Percentiles rank a stretch among this genome's conserved stretches.
phyloP scores from a whole-genome alignment of 345 rosid species.

The Citrus mangshanensis region DNA sequence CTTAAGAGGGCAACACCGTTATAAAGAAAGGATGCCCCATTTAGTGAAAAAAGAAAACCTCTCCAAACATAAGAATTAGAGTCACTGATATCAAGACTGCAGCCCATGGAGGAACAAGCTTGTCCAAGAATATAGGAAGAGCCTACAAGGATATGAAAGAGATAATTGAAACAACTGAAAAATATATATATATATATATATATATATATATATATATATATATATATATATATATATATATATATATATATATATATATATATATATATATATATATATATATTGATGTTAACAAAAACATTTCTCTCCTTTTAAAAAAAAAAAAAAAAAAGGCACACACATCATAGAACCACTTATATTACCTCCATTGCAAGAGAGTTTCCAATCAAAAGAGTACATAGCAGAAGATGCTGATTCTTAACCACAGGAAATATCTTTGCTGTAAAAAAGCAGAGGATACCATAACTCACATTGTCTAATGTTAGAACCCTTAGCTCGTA shows the following conservation, averaged over 20 bases:
- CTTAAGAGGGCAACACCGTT: neutral
- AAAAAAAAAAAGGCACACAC: neutral
- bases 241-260: no score
- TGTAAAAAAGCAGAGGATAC: slow-evolving; percentile 28
- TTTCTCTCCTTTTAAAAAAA: neutral
- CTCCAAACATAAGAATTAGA: slow-evolving; percentile 79
- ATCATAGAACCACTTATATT: slow-evolving; percentile 2
- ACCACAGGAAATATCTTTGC: slow-evolving; percentile 92
- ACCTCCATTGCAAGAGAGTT: slow-evolving; percentile 98
- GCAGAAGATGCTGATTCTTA: slow-evolving; percentile 88
- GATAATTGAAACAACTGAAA: neutral
- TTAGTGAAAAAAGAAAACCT: slow-evolving; percentile 42
- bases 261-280: no score
- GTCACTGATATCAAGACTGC: slow-evolving; percentile 81
- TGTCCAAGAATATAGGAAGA: slow-evolving; percentile 87
- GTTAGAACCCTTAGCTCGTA: neutral
- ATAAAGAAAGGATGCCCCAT: neutral
- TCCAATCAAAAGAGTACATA: slow-evolving; percentile 88
- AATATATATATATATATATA: no score
- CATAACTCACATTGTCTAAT: neutral
- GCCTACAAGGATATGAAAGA: slow-evolving; percentile 36
- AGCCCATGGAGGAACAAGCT: slow-evolving; percentile 76
- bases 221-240: no score
- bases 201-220: no score
- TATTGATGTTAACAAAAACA: neutral